A percentile compares a stretch with the other conserved stretches of the same genome.
phyloP scores from a whole-genome alignment of 352 stramenopile genomes.

The Globisporangium canariense region DNA sequence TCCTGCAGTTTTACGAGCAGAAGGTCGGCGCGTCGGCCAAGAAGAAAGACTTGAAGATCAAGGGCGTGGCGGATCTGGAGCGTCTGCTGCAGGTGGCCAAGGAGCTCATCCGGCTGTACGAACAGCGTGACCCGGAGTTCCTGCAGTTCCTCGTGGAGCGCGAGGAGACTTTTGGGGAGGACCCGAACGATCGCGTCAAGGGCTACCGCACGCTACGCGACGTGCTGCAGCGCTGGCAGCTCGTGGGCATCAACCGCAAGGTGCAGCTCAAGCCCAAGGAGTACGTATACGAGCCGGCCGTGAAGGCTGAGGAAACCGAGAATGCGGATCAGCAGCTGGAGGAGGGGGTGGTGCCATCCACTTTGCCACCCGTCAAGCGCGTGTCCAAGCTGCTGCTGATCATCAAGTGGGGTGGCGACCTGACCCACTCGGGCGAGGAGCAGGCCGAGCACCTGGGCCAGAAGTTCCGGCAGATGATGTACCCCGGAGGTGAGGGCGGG shows the following conservation, averaged over 20 bases:
- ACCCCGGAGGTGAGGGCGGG: conserved; percentile 90
- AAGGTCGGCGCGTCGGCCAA: conserved; percentile 37
- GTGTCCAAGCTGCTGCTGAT: conserved; percentile 96
- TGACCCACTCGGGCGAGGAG: conserved; percentile 96
- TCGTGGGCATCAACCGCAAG: conserved; percentile 98
- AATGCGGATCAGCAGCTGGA: conserved; percentile 15
- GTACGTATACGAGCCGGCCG: conserved; percentile 24
- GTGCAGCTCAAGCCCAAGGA: conserved; percentile 92
- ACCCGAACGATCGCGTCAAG: conserved; percentile 73
- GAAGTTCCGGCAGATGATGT: conserved; percentile 87
- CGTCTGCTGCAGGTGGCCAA: conserved; percentile 76
- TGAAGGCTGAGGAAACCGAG: conserved; percentile 12
- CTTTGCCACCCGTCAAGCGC: conserved; percentile 20
- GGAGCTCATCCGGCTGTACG: conserved; percentile 63
- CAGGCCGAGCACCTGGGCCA: conserved; percentile 95
- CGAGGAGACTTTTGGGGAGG: conserved; percentile 51
- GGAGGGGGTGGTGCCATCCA: not conserved
- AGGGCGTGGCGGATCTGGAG: conserved; percentile 77
- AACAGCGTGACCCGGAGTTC: conserved; percentile 56
- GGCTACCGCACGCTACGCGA: conserved; percentile 89
- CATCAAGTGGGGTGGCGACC: conserved; percentile 99
- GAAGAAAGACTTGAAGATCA: conserved; percentile 86
- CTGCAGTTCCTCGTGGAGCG: conserved; percentile 64
- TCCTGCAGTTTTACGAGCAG: conserved; percentile 83
- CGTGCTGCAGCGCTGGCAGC: conserved; percentile 95